Percentiles rank a stretch among this genome's conserved stretches.
Conservation (phyloP, 2,329 filamentous ascomycete species). For the Alternaria hordeiaustralica region DNA sequence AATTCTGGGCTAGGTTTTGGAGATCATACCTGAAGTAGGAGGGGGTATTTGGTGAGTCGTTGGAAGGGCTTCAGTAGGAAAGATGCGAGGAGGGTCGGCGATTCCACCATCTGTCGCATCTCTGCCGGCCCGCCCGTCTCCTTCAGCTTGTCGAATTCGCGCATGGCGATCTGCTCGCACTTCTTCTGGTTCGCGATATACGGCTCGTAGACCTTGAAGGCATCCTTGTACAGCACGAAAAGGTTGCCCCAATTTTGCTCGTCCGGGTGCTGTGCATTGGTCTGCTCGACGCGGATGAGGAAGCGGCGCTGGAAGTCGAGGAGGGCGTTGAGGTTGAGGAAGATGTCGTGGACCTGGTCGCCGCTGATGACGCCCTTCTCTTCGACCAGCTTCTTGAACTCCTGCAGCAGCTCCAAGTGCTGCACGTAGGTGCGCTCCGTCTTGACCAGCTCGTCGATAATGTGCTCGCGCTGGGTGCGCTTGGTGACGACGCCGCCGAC, state of each 20-base stretch:
- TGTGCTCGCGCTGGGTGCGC: slow-evolving; percentile 80
- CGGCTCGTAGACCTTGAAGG: slow-evolving; percentile 91
- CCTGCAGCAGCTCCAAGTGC: slow-evolving; percentile 91
- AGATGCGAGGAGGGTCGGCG: slow-evolving; percentile 85
- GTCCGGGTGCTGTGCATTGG: slow-evolving; percentile 78
- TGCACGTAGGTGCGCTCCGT: slow-evolving; percentile 98
- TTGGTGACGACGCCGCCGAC: slow-evolving; percentile 55
- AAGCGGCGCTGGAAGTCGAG: slow-evolving; percentile 96
- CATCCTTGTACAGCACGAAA: slow-evolving; percentile 83
- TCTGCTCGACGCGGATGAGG: slow-evolving; percentile 93
- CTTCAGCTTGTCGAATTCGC: slow-evolving; percentile 86
- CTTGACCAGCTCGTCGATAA: slow-evolving; percentile 88
- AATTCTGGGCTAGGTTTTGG: not conserved
- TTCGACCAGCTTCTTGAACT: slow-evolving; percentile 87
- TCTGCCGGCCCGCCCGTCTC: slow-evolving; percentile 69
- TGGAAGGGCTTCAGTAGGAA: slow-evolving; percentile 98
- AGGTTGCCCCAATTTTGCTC: slow-evolving; percentile 94
- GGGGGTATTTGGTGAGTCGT: slow-evolving; percentile 89
- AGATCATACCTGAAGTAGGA: slow-evolving; percentile 76
- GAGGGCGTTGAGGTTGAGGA: slow-evolving; percentile 93
- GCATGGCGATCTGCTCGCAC: slow-evolving; percentile 82
- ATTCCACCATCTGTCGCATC: slow-evolving; percentile 77
- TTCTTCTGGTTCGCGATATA: slow-evolving; percentile 97
- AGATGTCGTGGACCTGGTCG: slow-evolving; percentile 91
- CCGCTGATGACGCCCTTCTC: slow-evolving; percentile 87